phyloP scores from a whole-genome alignment of 371 early-diverging fungal genomes.

The Amoeboradix gromovi region DNA sequence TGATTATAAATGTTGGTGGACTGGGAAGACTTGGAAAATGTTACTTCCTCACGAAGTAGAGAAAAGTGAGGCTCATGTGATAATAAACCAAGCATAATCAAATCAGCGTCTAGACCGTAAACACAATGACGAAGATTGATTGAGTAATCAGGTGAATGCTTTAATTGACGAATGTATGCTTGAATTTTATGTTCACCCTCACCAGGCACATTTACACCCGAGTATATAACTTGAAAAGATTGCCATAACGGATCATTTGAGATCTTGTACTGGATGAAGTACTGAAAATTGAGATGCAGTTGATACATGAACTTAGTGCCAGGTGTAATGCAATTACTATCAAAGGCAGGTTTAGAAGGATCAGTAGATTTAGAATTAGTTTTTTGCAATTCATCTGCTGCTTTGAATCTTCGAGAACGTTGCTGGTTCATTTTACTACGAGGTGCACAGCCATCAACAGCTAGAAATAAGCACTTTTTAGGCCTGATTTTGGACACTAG shows the following conservation, averaged over 20 bases:
- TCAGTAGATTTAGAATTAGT: too few species aligned
- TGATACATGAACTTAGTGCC: slow-evolving; percentile 96
- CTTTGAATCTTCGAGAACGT: slow-evolving; percentile 83
- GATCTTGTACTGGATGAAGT: slow-evolving; percentile 62
- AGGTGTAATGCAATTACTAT: slow-evolving; percentile 96
- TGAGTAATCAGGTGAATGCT: slow-evolving; percentile 40
- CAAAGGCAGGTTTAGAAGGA: slow-evolving; percentile 39
- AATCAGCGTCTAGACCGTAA: slow-evolving; percentile 95
- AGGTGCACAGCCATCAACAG: slow-evolving; percentile 97
- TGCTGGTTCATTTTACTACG: slow-evolving; percentile 99
- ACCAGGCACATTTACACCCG: slow-evolving; percentile 85
- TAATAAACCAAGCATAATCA: slow-evolving; percentile 94
- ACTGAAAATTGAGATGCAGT: slow-evolving; percentile 49
- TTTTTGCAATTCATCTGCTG: slow-evolving; percentile 39
- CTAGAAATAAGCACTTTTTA: slow-evolving; percentile 77
- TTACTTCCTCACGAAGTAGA: slow-evolving; percentile 87
- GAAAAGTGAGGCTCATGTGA: slow-evolving; percentile 90
- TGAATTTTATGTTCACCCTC: slow-evolving; percentile 99
- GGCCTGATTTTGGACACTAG: slow-evolving; percentile 73
- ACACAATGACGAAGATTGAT: slow-evolving; percentile 75
- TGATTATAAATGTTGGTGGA: slow-evolving; percentile 6
- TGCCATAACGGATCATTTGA: slow-evolving; percentile 68
- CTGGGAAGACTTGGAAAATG: slow-evolving; percentile 3
- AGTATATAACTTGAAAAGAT: slow-evolving; percentile 67
- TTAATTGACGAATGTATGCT: slow-evolving; percentile 76